These are phyloP conservation scores for Trichocomaceae sp. DNA, from an alignment of 2,329 filamentous ascomycete species.

Conservation along the genomic window DNA sequence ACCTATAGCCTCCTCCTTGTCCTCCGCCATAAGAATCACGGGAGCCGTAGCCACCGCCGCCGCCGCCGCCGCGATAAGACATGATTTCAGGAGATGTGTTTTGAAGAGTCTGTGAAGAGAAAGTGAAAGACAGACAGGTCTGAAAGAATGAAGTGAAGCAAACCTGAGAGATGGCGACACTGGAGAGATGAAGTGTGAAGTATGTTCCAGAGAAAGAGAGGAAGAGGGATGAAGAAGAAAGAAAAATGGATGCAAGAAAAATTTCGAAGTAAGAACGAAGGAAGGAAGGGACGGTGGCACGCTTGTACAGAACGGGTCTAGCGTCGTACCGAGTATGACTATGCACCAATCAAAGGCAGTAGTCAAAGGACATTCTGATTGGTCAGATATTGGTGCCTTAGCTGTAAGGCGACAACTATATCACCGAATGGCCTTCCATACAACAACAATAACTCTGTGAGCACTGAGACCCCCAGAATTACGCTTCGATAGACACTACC, in stretches of 20 bases:
- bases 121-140: neutral
- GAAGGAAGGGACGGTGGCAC: neutral
- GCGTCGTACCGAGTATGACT: neutral
- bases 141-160: neutral
- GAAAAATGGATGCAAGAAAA: neutral
- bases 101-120: neutral
- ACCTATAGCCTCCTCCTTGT: slow-evolving; percentile 50
- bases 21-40: slow-evolving; percentile 44
- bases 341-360: neutral
- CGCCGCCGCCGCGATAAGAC: slow-evolving; percentile 60
- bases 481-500: too few species aligned
- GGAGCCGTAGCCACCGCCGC: slow-evolving; percentile 35
- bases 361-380: neutral
- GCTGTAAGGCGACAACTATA: too few species aligned
- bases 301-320: neutral
- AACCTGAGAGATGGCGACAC: neutral
- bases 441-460: too few species aligned
- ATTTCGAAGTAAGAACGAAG: neutral
- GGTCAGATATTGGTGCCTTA: neutral
- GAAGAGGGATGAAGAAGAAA: neutral
- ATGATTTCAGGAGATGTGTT: slow-evolving; percentile 40
- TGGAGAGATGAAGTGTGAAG: neutral
- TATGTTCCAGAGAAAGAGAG: neutral
- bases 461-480: too few species aligned
- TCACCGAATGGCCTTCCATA: too few species aligned